Evolutionary conservation across 2,329 filamentous ascomycete species (phyloP), one percentile per base, ranked within the genome.

Genomic region (Colletotrichum truncatum): DNA sequence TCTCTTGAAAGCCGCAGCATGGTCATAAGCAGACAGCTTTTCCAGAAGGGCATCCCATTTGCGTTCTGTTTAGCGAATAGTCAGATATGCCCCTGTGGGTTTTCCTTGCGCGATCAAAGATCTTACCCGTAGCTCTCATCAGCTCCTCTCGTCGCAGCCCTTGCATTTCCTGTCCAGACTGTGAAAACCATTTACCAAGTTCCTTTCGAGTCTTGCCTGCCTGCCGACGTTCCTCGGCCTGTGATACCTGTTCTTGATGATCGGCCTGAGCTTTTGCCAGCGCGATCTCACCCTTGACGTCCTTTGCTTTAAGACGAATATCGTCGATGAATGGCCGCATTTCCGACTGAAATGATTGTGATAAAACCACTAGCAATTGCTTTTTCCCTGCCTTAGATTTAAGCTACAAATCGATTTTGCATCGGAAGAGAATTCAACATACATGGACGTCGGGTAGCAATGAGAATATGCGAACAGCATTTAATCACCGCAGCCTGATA

Each of bases 281-380:
- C 0, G n/a, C n/a, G 2, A 28, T 18, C 21, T 49, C 14, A 0
- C 5, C 0, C 3, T 49, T 28, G 0, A 49, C 45, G 0, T 11
- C 1, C 1, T 32, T 0, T 0, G 26, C 45, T 1, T 32, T 49
- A 2, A 11, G 5, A 1, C 26, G 45, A 2, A 49, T 23, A 0
- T 30, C 26, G 3, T 0, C 0, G 4, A 49, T 0, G 0, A n/a
- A 1, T 3, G 45, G 45, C 0, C n/a, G 5, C 0, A 49, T 32
- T 2, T 49, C 45, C 0, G 45, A 30, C 0, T 49, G 25, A 3
- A 49, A 49, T 23, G 41, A 45, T 45, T 45, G 16, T 12, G 41
- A 23, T 3, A 45, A 3, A 26, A 9, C 18, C 1, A 6, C 4
- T 0, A 45, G 0, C 16, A 49, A 3, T 26, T 21, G 45, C 6